Conservation (phyloP, 352 stramenopile species). For the Phytophthora sansomeana region DNA sequence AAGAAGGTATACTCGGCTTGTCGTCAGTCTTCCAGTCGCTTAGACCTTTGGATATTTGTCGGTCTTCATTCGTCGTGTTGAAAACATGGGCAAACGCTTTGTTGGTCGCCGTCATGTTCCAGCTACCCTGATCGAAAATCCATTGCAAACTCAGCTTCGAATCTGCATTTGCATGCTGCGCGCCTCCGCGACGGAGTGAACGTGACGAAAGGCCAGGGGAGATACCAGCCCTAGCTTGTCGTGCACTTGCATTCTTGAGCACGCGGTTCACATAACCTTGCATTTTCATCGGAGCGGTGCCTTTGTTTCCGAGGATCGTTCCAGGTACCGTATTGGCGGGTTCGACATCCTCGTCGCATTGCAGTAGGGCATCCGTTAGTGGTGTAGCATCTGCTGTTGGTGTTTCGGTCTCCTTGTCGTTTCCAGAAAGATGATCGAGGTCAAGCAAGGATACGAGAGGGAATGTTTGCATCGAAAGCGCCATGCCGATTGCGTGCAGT, state of each 20-base stretch:
- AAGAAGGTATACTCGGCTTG: background rate
- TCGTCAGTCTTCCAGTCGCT: background rate
- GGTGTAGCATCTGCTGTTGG: background rate
- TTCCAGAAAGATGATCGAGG: background rate
- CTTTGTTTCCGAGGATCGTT: too few relatives aligned
- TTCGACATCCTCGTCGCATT: too few relatives aligned
- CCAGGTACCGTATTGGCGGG: too few relatives aligned
- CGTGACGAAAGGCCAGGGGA: background rate
- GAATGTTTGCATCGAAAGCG: conserved; percentile 4
- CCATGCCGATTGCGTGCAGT: background rate
- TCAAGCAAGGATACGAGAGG: background rate
- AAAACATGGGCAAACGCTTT: conserved; percentile 1
- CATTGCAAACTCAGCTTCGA: background rate
- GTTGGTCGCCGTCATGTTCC: conserved; percentile 1
- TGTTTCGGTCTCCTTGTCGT: background rate
- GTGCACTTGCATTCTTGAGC: background rate
- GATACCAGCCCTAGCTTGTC: background rate
- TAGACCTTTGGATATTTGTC: background rate
- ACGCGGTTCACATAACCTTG: background rate
- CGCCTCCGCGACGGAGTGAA: background rate
- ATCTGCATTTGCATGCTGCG: background rate
- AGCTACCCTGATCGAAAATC: conserved; percentile 1
- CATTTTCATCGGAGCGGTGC: background rate
- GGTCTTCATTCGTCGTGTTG: background rate
- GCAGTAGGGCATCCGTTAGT: too few relatives aligned